Evolutionary conservation across 768 basidiomycete species (phyloP).

Genomic region (Serendipita vermifera): DNA sequence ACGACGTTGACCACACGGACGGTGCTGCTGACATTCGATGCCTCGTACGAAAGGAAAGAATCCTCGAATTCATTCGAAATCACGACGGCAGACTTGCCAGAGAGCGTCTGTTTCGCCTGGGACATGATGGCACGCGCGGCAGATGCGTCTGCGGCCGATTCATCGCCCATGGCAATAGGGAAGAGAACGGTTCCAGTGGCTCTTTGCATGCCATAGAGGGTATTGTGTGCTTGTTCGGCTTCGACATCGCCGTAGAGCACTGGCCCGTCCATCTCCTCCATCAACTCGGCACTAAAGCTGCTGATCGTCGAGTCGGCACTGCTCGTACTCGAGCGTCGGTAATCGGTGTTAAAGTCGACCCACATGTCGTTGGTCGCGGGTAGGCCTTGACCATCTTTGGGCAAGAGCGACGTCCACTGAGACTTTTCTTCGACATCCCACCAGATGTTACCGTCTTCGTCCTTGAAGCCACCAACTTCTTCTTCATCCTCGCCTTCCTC

Average conservation of each 20-base stretch:
- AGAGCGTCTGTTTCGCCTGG: not conserved
- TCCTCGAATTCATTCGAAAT: slow-evolving; percentile 1
- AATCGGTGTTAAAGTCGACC: slow-evolving; percentile 6
- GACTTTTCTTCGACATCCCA: slow-evolving; percentile 5
- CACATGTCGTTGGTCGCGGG: not conserved
- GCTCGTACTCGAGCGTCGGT: not conserved
- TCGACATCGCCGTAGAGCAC: not conserved
- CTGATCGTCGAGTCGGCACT: not conserved
- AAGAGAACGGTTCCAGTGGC: not conserved
- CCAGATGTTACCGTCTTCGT: slow-evolving; percentile 6
- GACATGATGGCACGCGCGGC: not conserved
- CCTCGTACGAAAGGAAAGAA: slow-evolving; percentile 1
- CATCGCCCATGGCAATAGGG: not conserved
- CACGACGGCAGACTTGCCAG: not conserved
- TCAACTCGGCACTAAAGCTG: not conserved
- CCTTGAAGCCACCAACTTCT: not conserved
- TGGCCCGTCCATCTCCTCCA: not conserved
- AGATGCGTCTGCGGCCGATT: not conserved
- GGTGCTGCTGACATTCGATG: not conserved
- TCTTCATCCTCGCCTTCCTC: not conserved
- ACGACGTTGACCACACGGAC: not conserved
- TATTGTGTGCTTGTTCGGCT: not conserved
- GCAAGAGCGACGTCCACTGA: not conserved
- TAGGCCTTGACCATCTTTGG: not conserved
- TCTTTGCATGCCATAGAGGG: not conserved